Base-by-base conservation (phyloP, 176 grass and related monocot species). In the Bolboschoenus planiculmis region DNA sequence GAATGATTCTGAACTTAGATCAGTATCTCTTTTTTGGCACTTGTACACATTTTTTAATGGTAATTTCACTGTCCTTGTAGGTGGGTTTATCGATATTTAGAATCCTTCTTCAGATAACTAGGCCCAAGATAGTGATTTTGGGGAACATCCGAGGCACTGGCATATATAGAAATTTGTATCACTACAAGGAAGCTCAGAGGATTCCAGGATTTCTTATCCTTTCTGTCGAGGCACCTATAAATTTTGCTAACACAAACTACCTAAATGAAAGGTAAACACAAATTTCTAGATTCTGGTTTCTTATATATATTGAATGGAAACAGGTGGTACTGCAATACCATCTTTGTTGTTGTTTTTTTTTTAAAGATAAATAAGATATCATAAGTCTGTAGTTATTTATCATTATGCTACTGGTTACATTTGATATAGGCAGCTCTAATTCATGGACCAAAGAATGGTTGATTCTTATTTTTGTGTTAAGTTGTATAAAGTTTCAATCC, bases 191-290 rank as follows among this genome's bases (percentile, higher is more conserved):
- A 21, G 95, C 95, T 46, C 87, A 90, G 85, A 94, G 92, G 80
- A 81, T 98, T 74, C 89, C 92, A 31, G 92, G 95, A 0, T 95
- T 98, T 78, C 83, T 98, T 67, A 93, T 98, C 81, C 81, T 98
- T 24, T 82, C 95, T 46, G 77, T 92, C 53, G 95, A 94, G 84
- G 92, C 95, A 72, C 92, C 95, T 23, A 98, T 98, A 78, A 98
- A 98, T 78, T 98, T 98, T 59, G 78, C 90, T 75, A 98, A 98
- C 60, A 91, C 85, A n/a, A 98, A 90, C 66, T 98, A 98, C 36
- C 81, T 98, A 24, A 94, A 87, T 68, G 95, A 98, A 88, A 98
- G 95, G 95, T 94, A 84, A 83, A 36, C 57, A 0, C 20, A 88
- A 84, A 4, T n/a, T 81, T 24, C 16, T 21, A 31, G 50, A 53